Conservation (phyloP, 75 land plant species). For the Isoetes taiwanensis region DNA sequence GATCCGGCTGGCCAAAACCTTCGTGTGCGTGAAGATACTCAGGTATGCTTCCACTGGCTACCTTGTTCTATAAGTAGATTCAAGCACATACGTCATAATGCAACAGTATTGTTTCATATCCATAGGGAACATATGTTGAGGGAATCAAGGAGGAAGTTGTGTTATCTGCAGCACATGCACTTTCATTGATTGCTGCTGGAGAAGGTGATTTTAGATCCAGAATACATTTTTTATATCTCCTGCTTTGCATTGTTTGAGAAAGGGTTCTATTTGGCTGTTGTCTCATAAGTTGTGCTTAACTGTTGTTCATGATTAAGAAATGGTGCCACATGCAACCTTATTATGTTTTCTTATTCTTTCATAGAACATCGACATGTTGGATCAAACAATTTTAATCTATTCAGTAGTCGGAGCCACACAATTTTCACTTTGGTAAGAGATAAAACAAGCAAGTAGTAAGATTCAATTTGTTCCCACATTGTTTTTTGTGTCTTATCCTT, state of each 20-base stretch:
- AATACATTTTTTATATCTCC: background rate
- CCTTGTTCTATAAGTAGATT: background rate
- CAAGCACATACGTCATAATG: background rate
- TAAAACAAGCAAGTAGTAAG: too few relatives aligned
- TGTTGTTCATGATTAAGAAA: too few relatives aligned
- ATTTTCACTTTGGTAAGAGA: slow-evolving; percentile 82
- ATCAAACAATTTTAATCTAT: slow-evolving; percentile 82
- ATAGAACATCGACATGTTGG: slow-evolving; percentile 95
- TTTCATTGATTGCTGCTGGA: slow-evolving; percentile 89
- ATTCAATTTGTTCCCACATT: too few relatives aligned
- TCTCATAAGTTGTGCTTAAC: too few relatives aligned
- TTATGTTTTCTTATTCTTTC: slow-evolving; percentile 11
- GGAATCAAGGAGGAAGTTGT: slow-evolving; percentile 97
- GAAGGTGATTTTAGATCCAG: slow-evolving; percentile 48
- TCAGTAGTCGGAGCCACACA: slow-evolving; percentile 91
- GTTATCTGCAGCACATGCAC: slow-evolving; percentile 87
- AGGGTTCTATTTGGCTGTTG: too few relatives aligned
- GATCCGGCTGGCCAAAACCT: slow-evolving; percentile 89
- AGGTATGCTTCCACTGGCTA: slow-evolving; percentile 30
- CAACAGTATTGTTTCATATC: slow-evolving; percentile 3
- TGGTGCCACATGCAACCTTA: too few relatives aligned
- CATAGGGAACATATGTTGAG: slow-evolving; percentile 92
- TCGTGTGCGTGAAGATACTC: slow-evolving; percentile 78
- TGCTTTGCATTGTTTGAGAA: background rate
- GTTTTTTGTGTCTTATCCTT: too few relatives aligned